Evolutionary conservation across 2,329 filamentous ascomycete genomes (phyloP), one percentile per base, ranked within the genome.

Genomic region (Xylaria sp.): DNA sequence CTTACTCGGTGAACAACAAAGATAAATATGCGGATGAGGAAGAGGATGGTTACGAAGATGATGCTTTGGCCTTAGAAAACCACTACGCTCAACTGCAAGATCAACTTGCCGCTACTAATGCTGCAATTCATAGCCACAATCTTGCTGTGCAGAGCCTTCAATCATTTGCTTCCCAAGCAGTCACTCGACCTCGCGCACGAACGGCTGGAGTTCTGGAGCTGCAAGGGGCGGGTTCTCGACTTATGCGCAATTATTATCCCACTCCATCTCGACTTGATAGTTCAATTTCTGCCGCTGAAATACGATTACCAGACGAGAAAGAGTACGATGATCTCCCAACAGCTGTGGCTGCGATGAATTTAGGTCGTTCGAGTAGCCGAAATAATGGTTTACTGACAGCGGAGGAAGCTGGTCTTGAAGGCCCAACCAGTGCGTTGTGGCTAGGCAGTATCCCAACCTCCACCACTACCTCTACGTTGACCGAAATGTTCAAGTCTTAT

Each of bases 1-100:
- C 96, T 1, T 98, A 98, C 80, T 99, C 96, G 0, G 96, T 99
- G 72, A 99, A 99, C 81, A 97, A 97, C 65, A 98, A 97, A 81
- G 95, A 98, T 79, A 97, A 96, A 80, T 98, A 98, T 76, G 94
- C 92, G 2, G 93, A 97, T 75, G 91, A 93, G 55, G 94, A 97
- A 61, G 91, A 94, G 29, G 92, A 94, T 69, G 91, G 93, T 18
- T 93, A 92, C 69, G 90, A 87, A 67, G 90, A 87, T 44, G 85
- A 85, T 25, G 78, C 82, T 66, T 78, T 88, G 63, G 81, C 81
- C 23, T 81, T 87, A 53, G 87, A 90, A 68, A 85, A 77, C 69
- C 85, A 88, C 61, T 89, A 89, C 69, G 88, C 88, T 29, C 83
- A 86, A 59, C 81, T 90, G 42, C 87, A 90, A 72, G 87, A 89